Evolutionary conservation across 2,329 filamentous ascomycete genomes (phyloP).

Genomic region (Arthrobotrys musiformis): DNA sequence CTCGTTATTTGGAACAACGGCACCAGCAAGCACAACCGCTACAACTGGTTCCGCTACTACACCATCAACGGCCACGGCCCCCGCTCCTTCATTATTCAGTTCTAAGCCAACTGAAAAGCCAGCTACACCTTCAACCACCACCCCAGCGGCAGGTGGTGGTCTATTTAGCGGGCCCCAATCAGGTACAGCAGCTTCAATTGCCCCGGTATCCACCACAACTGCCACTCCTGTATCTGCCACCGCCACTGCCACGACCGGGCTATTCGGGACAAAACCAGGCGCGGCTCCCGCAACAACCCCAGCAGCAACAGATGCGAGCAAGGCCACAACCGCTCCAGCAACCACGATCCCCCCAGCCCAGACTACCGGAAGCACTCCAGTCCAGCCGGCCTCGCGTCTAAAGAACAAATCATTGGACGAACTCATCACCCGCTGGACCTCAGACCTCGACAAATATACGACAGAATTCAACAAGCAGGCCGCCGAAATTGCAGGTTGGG

Average conservation of each 20-base stretch:
- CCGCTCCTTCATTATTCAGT: slow-evolving; percentile 59
- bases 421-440: slow-evolving; percentile 96
- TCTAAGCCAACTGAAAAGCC: slow-evolving; percentile 50
- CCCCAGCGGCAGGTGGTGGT: slow-evolving; percentile 56
- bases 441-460: slow-evolving; percentile 93
- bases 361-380: slow-evolving; percentile 76
- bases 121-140: slow-evolving; percentile 58
- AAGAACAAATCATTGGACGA: slow-evolving; percentile 99
- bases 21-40: slow-evolving; percentile 35
- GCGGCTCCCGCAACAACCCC: slow-evolving; percentile 61
- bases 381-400: slow-evolving; percentile 85
- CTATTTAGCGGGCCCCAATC: slow-evolving; percentile 58
- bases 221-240: slow-evolving; percentile 59
- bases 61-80: slow-evolving; percentile 53
- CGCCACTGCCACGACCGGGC: slow-evolving; percentile 58
- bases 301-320: slow-evolving; percentile 60
- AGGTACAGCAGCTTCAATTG: slow-evolving; percentile 58
- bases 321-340: slow-evolving; percentile 60
- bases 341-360: slow-evolving; percentile 58
- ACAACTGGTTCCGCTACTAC: slow-evolving; percentile 56
- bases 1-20: slow-evolving; percentile 21
- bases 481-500: slow-evolving; percentile 86
- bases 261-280: slow-evolving; percentile 58
- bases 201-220: slow-evolving; percentile 60
- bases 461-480: slow-evolving; percentile 96